These are phyloP conservation scores for Turritis glabra DNA, from an alignment of 345 rosid species.

Conservation along the genomic window DNA sequence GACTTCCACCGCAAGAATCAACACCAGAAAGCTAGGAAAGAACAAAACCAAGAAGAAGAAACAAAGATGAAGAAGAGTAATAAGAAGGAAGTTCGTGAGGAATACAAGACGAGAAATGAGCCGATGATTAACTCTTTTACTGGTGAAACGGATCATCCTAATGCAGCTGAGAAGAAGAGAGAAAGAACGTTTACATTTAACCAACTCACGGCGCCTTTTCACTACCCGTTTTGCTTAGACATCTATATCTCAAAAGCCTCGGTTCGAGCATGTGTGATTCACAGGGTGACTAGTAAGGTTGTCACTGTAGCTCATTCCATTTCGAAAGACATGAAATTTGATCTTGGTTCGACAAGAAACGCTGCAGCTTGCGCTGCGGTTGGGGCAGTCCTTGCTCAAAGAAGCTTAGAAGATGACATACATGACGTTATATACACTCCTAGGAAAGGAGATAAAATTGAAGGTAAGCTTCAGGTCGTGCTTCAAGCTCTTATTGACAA, in stretches of 20 bases:
- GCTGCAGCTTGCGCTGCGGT: constrained; percentile 67
- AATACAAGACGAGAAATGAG: constrained; percentile 33
- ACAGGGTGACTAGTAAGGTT: constrained; percentile 83
- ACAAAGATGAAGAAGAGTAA: constrained; percentile 33
- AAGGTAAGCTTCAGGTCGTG: constrained; percentile 80
- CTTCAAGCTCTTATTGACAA: constrained; percentile 68
- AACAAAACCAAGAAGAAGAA: constrained; percentile 39
- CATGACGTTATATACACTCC: constrained; percentile 74
- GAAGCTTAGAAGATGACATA: constrained; percentile 79
- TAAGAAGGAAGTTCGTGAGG: constrained; percentile 33
- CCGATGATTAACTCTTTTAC: constrained; percentile 28
- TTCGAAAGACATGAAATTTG: constrained; percentile 83
- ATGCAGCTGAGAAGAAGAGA: constrained; percentile 43
- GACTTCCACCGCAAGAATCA: constrained; percentile 71
- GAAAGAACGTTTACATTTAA: constrained; percentile 69
- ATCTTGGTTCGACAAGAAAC: constrained; percentile 72
- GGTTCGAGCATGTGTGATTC: constrained; percentile 77
- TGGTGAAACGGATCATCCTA: constrained; percentile 1
- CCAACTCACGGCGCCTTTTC: constrained; percentile 85
- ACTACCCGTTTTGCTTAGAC: constrained; percentile 86
- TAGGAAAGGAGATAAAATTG: constrained; percentile 73
- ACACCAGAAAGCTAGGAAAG: constrained; percentile 39
- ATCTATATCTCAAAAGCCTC: constrained; percentile 81
- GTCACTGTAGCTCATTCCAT: constrained; percentile 89
- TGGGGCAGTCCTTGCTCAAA: constrained; percentile 72